Conservation (phyloP, 2,329 filamentous ascomycete genomes). For the Phaeoacremonium minimum region DNA sequence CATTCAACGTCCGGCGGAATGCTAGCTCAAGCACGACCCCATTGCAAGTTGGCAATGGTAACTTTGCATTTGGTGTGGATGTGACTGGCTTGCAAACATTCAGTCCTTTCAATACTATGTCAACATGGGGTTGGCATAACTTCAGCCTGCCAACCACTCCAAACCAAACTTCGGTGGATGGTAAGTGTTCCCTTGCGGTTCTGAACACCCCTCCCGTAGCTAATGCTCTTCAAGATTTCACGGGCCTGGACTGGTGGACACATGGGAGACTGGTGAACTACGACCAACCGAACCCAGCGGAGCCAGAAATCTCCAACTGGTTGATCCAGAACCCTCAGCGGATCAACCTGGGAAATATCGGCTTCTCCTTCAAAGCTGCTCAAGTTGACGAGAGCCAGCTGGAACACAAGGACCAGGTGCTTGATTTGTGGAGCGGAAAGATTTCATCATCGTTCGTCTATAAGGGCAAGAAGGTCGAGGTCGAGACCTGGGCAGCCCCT, state of each 20-base stretch:
- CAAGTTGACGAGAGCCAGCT: conserved; percentile 36
- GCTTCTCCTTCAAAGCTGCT: conserved; percentile 34
- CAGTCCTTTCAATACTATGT: conserved; percentile 39
- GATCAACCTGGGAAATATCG: conserved; percentile 43
- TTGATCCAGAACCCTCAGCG: conserved; percentile 45
- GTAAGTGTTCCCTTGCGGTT: conserved; percentile 14
- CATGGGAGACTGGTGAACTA: conserved; percentile 36
- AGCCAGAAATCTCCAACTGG: conserved; percentile 36
- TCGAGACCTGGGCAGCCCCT: conserved; percentile 40
- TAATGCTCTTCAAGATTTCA: conserved; percentile 26
- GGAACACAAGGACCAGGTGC: conserved; percentile 30
- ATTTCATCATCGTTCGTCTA: conserved; percentile 38
- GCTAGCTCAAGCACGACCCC: conserved; percentile 44
- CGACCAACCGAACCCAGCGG: conserved; percentile 32
- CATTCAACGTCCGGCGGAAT: conserved; percentile 43
- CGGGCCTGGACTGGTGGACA: conserved; percentile 36
- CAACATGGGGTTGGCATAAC: conserved; percentile 46
- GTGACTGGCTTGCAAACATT: conserved; percentile 42
- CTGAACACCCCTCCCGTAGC: not conserved
- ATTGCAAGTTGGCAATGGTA: conserved; percentile 44
- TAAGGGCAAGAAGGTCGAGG: conserved; percentile 28
- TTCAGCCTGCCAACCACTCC: conserved; percentile 36
- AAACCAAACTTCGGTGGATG: conserved; percentile 27
- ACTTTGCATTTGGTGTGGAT: conserved; percentile 43
- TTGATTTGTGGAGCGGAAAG: conserved; percentile 43